Base-by-base conservation (phyloP, 148 eudicot species). In the Amaranthus hypochondriacus region DNA sequence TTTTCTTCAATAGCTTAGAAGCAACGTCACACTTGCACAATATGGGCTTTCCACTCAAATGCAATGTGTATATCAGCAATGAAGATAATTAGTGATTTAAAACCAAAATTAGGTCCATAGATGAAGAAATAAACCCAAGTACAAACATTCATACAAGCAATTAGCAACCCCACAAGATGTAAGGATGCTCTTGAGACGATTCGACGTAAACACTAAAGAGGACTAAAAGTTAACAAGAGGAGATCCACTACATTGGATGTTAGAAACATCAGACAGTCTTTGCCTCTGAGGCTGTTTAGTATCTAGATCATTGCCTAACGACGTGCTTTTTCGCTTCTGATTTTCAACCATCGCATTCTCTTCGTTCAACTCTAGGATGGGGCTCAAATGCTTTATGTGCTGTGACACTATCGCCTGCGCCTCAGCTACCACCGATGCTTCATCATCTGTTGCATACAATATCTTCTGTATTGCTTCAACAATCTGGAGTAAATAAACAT, bases 361-460 rank as follows among this genome's bases (percentile, higher is more conserved):
- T 81, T 91, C 93, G 4, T 78, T 56, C 5, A 77, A 85, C 81
- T 89, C 95, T 4, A 82, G 59, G 21, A 88, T 85, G 50, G 90
- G 85, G 68, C 86, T 81, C 73, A 86, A 70, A 12, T 82, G 82
- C 68, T 82, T 80, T 74, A 80, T 83, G 47, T 82, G 83, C 73
- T 88, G 81, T 66, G 84, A 79, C 67, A 92, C 80, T 83, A 95
- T 78, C 18, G 93, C 96, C 79, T 87, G 92, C 67, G 97, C 96
- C 83, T 95, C 96, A 18, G 79, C 87, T 42, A 94, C 85, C 10
- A 84, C 92, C 2, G 92, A 82, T 58, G 87, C 81, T 80, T 89
- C 89, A 79, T 91, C 95, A 60, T 94, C 97, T 9, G 92, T 80
- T 28, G 97, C 96, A 72, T 95, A 95, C 12, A 95, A 61, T 62